Conservation (phyloP, 208 protist species). For the Lotmaria passim region DNA sequence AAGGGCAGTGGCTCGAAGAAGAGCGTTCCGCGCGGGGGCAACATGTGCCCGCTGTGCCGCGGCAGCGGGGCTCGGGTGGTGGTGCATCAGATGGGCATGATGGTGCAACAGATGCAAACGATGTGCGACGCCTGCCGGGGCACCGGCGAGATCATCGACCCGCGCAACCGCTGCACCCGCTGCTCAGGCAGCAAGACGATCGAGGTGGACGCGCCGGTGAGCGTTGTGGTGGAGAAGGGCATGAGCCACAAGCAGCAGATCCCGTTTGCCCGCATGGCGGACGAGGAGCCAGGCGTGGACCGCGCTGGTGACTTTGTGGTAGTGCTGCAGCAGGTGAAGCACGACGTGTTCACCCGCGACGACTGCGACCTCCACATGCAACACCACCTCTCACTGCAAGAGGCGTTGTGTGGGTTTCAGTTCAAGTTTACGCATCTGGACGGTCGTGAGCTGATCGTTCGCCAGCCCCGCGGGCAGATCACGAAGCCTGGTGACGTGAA, state of each 20-base stretch:
- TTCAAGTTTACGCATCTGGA: constrained; percentile 92
- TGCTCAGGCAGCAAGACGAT: constrained; percentile 93
- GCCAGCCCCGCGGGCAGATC: constrained; percentile 65
- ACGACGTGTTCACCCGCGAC: constrained; percentile 90
- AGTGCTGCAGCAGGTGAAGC: constrained; percentile 93
- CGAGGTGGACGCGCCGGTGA: constrained; percentile 72
- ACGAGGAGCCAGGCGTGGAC: constrained; percentile 44
- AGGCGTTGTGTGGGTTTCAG: constrained; percentile 95
- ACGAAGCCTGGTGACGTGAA: constrained; percentile 73
- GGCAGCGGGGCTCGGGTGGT: constrained; percentile 89
- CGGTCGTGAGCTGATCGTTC: constrained; percentile 84
- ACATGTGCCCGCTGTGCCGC: constrained; percentile 84
- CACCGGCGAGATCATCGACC: constrained; percentile 78
- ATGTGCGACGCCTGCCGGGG: constrained; percentile 93
- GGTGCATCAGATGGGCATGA: constrained; percentile 95
- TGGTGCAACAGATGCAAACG: constrained; percentile 93
- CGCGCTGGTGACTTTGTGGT: constrained; percentile 95
- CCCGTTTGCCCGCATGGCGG: constrained; percentile 49
- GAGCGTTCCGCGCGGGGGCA: constrained; percentile 1
- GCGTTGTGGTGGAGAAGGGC: constrained; percentile 57
- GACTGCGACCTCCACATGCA: constrained; percentile 93
- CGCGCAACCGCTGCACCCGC: constrained; percentile 87
- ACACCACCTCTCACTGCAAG: constrained; percentile 89
- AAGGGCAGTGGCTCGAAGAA: constrained; percentile 63
- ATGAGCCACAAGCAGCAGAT: constrained; percentile 67